phyloP scores from a whole-genome alignment of 768 basidiomycete species.

The Boletus sensibilis region DNA sequence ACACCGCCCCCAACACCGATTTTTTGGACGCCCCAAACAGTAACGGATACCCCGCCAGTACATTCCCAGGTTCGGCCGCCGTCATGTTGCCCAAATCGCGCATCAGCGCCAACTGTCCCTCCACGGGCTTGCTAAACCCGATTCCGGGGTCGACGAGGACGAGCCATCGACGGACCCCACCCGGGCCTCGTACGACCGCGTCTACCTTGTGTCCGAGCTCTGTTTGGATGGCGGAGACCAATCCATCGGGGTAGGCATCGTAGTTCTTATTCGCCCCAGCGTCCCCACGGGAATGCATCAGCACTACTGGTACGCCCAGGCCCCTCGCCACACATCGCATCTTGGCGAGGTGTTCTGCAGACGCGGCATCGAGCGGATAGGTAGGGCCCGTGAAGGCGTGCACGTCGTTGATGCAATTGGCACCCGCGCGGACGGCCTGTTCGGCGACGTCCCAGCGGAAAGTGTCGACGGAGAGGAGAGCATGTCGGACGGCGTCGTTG shows the following conservation, averaged over 20 bases:
- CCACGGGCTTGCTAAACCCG: slow-evolving; percentile 86
- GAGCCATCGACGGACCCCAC: slow-evolving; percentile 83
- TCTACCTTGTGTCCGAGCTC: slow-evolving; percentile 76
- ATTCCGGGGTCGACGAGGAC: slow-evolving; percentile 86
- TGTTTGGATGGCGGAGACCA: slow-evolving; percentile 65
- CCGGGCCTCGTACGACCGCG: slow-evolving; percentile 58
- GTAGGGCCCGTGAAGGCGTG: slow-evolving; percentile 72
- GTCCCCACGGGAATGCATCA: slow-evolving; percentile 95
- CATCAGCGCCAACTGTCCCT: slow-evolving; percentile 72
- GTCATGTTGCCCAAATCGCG: slow-evolving; percentile 49
- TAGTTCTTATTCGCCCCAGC: slow-evolving; percentile 75
- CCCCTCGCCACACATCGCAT: slow-evolving; percentile 70
- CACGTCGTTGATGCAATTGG: slow-evolving; percentile 91
- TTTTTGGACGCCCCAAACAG: slow-evolving; percentile 85
- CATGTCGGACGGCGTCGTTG: slow-evolving; percentile 6
- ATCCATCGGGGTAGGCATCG: slow-evolving; percentile 42
- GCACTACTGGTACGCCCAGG: slow-evolving; percentile 72
- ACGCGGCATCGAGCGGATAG: slow-evolving; percentile 34
- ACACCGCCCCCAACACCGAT: slow-evolving; percentile 73
- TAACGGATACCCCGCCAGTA: slow-evolving; percentile 56
- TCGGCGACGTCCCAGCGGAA: slow-evolving; percentile 25
- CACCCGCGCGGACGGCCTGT: slow-evolving; percentile 65
- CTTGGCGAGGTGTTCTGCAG: slow-evolving; percentile 42
- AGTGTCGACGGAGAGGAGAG: slow-evolving; percentile 29
- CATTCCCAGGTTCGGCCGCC: slow-evolving; percentile 44